These are phyloP conservation scores for Phytophthora pinifolia DNA, from an alignment of 352 stramenopile species.

Conservation along the genomic window DNA sequence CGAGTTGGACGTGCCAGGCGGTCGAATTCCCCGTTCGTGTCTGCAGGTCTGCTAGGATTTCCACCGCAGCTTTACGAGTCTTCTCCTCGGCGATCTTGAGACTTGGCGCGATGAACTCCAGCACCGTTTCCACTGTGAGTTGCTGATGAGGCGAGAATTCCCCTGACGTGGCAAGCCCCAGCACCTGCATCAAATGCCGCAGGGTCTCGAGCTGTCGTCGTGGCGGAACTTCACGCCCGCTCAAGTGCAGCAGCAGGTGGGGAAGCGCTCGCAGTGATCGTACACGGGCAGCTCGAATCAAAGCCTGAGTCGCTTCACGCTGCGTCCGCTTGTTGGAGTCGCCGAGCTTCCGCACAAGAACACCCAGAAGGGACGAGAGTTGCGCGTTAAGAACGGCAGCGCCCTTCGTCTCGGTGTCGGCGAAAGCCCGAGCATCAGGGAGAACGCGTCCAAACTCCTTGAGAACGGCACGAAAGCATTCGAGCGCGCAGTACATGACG, in stretches of 20 bases:
- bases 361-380: conserved; percentile 49
- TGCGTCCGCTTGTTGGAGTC: conserved; percentile 86
- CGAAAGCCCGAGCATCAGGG: conserved; percentile 38
- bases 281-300: conserved; percentile 63
- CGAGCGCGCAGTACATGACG: conserved; percentile 84
- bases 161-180: conserved; percentile 37
- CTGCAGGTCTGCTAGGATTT: conserved; percentile 70
- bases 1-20: conserved; percentile 28
- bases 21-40: conserved; percentile 22
- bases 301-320: conserved; percentile 57
- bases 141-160: conserved; percentile 15
- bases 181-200: conserved; percentile 50
- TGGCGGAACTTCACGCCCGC: conserved; percentile 52
- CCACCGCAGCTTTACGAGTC: conserved; percentile 63
- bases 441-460: conserved; percentile 61
- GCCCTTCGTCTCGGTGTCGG: conserved; percentile 27
- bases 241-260: conserved; percentile 64
- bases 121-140: conserved; percentile 59
- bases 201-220: conserved; percentile 61
- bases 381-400: conserved; percentile 52
- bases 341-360: conserved; percentile 60
- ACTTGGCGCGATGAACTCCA: conserved; percentile 71
- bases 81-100: conserved; percentile 80
- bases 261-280: conserved; percentile 60
- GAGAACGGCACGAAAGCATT: conserved; percentile 64